phyloP scores from a whole-genome alignment of 2,329 filamentous ascomycete species.

The Ophiosphaerella korrae region DNA sequence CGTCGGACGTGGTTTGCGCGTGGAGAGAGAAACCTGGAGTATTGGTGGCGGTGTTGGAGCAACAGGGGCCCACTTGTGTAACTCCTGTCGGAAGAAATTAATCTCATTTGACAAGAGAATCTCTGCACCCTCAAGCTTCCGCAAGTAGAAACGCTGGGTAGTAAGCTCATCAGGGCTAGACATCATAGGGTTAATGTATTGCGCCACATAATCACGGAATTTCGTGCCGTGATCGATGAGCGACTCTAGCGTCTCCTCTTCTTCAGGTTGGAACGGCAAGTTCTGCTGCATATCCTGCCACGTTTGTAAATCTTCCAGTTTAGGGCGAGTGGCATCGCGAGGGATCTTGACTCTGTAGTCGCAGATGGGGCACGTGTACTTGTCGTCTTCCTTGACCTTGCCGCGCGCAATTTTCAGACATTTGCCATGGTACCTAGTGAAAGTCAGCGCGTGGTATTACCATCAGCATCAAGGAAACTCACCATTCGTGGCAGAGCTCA shows the following conservation, averaged over 20 bases:
- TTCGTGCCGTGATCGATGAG: constrained; percentile 84
- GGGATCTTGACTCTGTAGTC: constrained; percentile 98
- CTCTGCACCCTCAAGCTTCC: constrained; percentile 96
- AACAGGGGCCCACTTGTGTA: constrained; percentile 93
- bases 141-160: constrained; percentile 90
- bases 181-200: constrained; percentile 80
- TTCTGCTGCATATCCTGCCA: constrained; percentile 82
- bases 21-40: constrained; percentile 85
- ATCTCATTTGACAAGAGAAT: constrained; percentile 90
- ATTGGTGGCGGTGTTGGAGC: constrained; percentile 85
- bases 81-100: constrained; percentile 95
- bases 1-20: constrained; percentile 91
- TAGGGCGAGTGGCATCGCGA: constrained; percentile 91
- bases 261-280: constrained; percentile 93
- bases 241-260: constrained; percentile 82
- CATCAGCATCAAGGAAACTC: constrained; percentile 43
- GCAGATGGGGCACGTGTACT: constrained; percentile 97
- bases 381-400: constrained; percentile 97
- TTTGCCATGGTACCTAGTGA: constrained; percentile 89
- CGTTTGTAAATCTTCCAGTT: constrained; percentile 82
- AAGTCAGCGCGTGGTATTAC: constrained; percentile 27
- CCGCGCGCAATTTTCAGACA: constrained; percentile 96
- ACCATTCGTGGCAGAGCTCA: constrained; percentile 97
- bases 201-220: constrained; percentile 81
- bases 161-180: constrained; percentile 85